Evolutionary conservation across 2,329 filamentous ascomycete genomes (phyloP).

Genomic region (Diaporthe amygdali): DNA sequence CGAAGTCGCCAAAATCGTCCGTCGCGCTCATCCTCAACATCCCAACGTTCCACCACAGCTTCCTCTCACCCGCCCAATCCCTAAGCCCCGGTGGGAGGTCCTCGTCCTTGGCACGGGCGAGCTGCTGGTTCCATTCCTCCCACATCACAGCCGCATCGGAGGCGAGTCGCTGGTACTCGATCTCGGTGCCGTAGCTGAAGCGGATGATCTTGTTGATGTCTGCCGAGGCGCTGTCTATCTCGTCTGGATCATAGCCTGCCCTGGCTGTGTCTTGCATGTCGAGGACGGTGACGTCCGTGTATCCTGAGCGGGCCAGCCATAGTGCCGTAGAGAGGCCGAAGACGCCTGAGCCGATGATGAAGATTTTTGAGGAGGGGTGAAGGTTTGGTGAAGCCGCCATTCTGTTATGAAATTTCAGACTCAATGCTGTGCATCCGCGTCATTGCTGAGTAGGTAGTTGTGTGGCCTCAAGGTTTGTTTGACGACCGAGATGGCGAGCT

Average conservation of each 20-base stretch:
- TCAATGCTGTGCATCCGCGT: neutral
- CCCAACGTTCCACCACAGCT: slow-evolving; percentile 8
- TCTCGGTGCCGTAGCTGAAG: slow-evolving; percentile 11
- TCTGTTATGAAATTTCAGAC: neutral
- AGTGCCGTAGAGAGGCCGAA: slow-evolving; percentile 20
- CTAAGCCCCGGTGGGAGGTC: neutral
- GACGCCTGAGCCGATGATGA: slow-evolving; percentile 21
- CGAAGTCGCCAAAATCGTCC: neutral
- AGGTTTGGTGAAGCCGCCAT: neutral
- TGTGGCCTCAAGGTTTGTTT: too few species aligned
- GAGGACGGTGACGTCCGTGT: slow-evolving; percentile 13
- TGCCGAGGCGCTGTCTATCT: slow-evolving; percentile 33
- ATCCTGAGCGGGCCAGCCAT: slow-evolving; percentile 15
- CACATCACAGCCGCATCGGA: neutral
- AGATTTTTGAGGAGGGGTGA: neutral
- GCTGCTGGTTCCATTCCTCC: slow-evolving; percentile 8
- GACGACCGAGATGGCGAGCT: too few species aligned
- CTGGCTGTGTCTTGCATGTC: slow-evolving; percentile 20
- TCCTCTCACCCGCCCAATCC: neutral
- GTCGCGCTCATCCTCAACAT: neutral
- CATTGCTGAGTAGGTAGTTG: too few species aligned
- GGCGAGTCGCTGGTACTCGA: slow-evolving; percentile 17
- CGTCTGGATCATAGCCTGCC: neutral
- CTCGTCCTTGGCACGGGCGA: neutral
- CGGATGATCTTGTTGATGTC: slow-evolving; percentile 18